Base-by-base conservation (phyloP, 108 stramenopile species). In the Nannochloropsis gaditana region DNA sequence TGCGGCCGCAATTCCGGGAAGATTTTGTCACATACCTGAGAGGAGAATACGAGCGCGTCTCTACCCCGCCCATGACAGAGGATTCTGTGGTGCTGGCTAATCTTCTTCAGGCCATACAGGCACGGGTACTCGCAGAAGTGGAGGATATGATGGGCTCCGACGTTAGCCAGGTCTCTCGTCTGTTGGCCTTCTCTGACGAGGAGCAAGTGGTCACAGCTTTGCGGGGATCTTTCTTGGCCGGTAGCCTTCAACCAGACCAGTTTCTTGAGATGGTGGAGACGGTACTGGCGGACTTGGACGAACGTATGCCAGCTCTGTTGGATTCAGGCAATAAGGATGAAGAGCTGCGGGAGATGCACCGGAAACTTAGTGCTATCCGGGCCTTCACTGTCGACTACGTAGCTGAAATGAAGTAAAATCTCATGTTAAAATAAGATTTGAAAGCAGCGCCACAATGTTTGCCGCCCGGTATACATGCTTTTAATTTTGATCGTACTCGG, bases 261-360 rank as follows among this genome's bases (percentile, higher is more conserved):
- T 73, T 73, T 73, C n/a, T 73, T 15, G 59, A 73, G 59, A 73
- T 73, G 59, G 59, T 73, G n/a, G 59, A 73, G 59, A 73, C 59
- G 59, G 59, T 73, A n/a, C 59, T 73, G 59, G n/a, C 19, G 19
- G 59, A 73, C n/a, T 73, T 73, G 59, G 59, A 73, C 59, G 59
- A 73, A 8, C 59, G 59, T 15, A 73, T 73, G 59, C 59, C 59
- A n/a, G 59, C 59, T n/a, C n/a, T 73, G 59, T 73, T 73, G 59
- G 59, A 73, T 73, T 15, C 59, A 6, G 59, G 59, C 59, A 73
- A 15, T 2, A 73, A 73, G 59, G n/a, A 73, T n/a, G 59, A 73
- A n/a, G 59, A 73, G 59, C n/a, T 73, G 59, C 59, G 59, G 59
- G 59, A 73, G 59, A 73, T 73, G 59, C 59, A 73, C 8, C 59